A percentile compares a stretch with the other conserved stretches of the same genome.
phyloP scores from a whole-genome alignment of 306 rosid genomes.

The Dalbergia cultrata region DNA sequence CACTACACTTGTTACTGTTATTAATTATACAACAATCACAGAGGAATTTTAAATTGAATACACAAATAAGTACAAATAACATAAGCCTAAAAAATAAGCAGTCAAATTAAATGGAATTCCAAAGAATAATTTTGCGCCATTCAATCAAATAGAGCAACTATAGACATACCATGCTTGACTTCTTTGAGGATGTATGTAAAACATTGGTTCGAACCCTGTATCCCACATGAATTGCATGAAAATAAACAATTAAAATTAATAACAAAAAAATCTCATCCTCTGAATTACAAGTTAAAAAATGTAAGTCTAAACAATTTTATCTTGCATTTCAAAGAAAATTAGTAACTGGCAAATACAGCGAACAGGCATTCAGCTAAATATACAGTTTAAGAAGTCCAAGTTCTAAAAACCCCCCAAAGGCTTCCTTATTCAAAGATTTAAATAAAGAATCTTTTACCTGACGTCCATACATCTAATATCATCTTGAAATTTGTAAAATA shows the following conservation, averaged over 20 bases:
- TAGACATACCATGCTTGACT: slow-evolving; percentile 62
- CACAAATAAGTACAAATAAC: slow-evolving; percentile 4
- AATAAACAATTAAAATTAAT: slow-evolving; percentile 45
- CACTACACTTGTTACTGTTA: background rate
- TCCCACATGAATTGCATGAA: slow-evolving; percentile 41
- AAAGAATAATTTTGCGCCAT: slow-evolving; percentile 12
- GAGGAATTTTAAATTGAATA: slow-evolving; percentile 11
- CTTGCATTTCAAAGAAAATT: background rate
- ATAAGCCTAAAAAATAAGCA: slow-evolving; percentile 7
- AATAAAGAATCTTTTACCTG: background rate
- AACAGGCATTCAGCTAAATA: background rate
- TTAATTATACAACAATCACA: slow-evolving; percentile 19
- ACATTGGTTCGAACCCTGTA: slow-evolving; percentile 66
- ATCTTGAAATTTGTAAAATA: background rate
- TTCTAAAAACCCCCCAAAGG: background rate
- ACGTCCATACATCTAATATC: background rate
- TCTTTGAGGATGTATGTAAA: slow-evolving; percentile 55
- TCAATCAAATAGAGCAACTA: slow-evolving; percentile 28
- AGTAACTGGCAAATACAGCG: background rate
- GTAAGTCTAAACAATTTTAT: slow-evolving; percentile 24
- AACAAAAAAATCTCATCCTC: slow-evolving; percentile 36
- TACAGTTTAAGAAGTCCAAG: background rate
- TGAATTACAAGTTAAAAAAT: slow-evolving; percentile 1
- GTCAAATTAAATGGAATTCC: slow-evolving; percentile 32
- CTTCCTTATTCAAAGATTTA: background rate